Conservation (phyloP, 2,329 filamentous ascomycete species). For the Talaromyces sp. region DNA sequence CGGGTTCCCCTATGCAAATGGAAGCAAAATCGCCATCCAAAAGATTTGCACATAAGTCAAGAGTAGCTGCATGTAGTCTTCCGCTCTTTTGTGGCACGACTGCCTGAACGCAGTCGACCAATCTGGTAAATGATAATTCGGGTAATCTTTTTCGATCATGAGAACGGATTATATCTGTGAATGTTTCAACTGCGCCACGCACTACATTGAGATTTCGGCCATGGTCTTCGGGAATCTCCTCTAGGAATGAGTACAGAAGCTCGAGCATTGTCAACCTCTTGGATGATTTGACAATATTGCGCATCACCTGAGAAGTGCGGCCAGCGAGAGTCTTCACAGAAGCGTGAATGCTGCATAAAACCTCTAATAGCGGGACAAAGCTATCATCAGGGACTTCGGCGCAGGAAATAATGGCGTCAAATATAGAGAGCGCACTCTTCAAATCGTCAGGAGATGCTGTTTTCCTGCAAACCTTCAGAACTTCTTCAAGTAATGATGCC, state of each 20-base stretch:
- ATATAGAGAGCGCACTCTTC: slow-evolving; percentile 41
- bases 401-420: slow-evolving; percentile 43
- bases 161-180: slow-evolving; percentile 40
- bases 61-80: slow-evolving; percentile 38
- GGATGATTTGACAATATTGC: slow-evolving; percentile 40
- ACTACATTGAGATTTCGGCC: slow-evolving; percentile 39
- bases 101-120: slow-evolving; percentile 35
- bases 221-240: slow-evolving; percentile 32
- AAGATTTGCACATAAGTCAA: slow-evolving; percentile 40
- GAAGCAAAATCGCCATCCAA: slow-evolving; percentile 38
- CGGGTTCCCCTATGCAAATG: slow-evolving; percentile 29
- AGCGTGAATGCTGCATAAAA: slow-evolving; percentile 44
- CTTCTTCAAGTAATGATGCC: slow-evolving; percentile 35
- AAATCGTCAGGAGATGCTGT: slow-evolving; percentile 42
- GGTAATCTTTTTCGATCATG: slow-evolving; percentile 40
- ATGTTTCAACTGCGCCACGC: slow-evolving; percentile 40
- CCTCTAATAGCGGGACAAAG: slow-evolving; percentile 38
- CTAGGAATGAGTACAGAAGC: slow-evolving; percentile 36
- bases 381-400: slow-evolving; percentile 38
- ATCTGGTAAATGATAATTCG: slow-evolving; percentile 33
- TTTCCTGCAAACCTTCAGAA: slow-evolving; percentile 40
- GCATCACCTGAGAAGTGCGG: slow-evolving; percentile 42
- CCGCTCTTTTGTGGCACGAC: slow-evolving; percentile 37
- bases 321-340: slow-evolving; percentile 43
- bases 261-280: slow-evolving; percentile 39